Percentiles rank a stretch among this genome's conserved stretches.
These are phyloP conservation scores for Saccharomycopsis sp. DNA, from an alignment of 805 yeast species.

Conservation along the genomic window DNA sequence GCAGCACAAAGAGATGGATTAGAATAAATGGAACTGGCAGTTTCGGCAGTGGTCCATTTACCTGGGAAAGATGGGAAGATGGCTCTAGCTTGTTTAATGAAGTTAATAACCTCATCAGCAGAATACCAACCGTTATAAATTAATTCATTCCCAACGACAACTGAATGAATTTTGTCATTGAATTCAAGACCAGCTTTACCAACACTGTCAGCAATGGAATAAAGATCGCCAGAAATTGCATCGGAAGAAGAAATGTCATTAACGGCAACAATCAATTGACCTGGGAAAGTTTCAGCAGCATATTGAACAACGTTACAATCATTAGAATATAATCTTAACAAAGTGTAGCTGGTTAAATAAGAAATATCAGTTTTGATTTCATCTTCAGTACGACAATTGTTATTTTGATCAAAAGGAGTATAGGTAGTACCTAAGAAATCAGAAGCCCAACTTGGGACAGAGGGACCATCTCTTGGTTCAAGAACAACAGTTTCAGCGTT, in stretches of 20 bases:
- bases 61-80: slow-evolving; percentile 41
- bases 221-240: slow-evolving; percentile 12
- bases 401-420: slow-evolving; percentile 48
- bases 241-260: slow-evolving; percentile 37
- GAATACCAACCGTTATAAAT: slow-evolving; percentile 42
- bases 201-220: slow-evolving; percentile 32
- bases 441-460: slow-evolving; percentile 11
- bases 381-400: slow-evolving; percentile 42
- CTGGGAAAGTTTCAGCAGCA: slow-evolving; percentile 36
- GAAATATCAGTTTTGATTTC: slow-evolving; percentile 39
- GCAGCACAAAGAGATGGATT: slow-evolving; percentile 44
- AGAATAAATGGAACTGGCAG: slow-evolving; percentile 45
- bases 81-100: slow-evolving; percentile 37
- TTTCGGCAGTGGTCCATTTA: slow-evolving; percentile 52
- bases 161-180: slow-evolving; percentile 33
- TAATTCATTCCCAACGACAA: slow-evolving; percentile 55
- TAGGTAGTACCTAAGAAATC: slow-evolving; percentile 48
- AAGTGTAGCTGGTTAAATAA: slow-evolving; percentile 32
- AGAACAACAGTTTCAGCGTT: slow-evolving; percentile 2
- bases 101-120: slow-evolving; percentile 35
- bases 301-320: slow-evolving; percentile 50
- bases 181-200: slow-evolving; percentile 44
- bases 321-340: slow-evolving; percentile 52
- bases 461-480: slow-evolving; percentile 10
- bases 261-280: slow-evolving; percentile 47